These are phyloP conservation scores for Neonectria faginata DNA, from an alignment of 2,329 filamentous ascomycete genomes.

Conservation along the genomic window DNA sequence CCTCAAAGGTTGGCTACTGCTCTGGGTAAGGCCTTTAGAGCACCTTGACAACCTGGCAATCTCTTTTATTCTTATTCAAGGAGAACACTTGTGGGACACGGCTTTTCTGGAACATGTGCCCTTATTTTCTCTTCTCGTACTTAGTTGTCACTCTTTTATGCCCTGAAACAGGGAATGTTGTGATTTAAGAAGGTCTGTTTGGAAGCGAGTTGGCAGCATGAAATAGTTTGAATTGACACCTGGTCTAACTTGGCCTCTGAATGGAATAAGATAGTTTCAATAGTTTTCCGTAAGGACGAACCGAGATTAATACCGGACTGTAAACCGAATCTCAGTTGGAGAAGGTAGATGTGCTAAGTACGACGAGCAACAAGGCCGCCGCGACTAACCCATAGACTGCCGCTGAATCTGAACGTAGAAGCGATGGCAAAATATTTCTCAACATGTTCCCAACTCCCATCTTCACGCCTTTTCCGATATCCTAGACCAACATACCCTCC, in stretches of 20 bases:
- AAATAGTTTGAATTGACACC: no score
- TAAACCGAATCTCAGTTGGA: no score
- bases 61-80: not conserved
- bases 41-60: not conserved
- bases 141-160: not conserved
- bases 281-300: no score
- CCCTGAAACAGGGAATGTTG: not conserved
- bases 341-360: no score
- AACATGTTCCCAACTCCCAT: not conserved
- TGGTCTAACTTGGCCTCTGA: not conserved
- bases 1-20: constrained; percentile 31
- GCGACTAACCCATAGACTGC: not conserved
- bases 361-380: not conserved
- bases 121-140: not conserved
- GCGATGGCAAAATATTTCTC: not conserved
- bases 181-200: not conserved
- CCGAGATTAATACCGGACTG: no score
- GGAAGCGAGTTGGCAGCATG: not conserved
- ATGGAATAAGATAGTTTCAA: not conserved
- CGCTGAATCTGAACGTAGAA: not conserved
- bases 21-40: not conserved
- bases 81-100: not conserved
- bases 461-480: not conserved
- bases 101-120: not conserved
- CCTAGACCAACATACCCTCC: not conserved